These are phyloP conservation scores for Aspergillus bridgeri DNA, from an alignment of 495 filamentous ascomycete species.

Conservation along the genomic window DNA sequence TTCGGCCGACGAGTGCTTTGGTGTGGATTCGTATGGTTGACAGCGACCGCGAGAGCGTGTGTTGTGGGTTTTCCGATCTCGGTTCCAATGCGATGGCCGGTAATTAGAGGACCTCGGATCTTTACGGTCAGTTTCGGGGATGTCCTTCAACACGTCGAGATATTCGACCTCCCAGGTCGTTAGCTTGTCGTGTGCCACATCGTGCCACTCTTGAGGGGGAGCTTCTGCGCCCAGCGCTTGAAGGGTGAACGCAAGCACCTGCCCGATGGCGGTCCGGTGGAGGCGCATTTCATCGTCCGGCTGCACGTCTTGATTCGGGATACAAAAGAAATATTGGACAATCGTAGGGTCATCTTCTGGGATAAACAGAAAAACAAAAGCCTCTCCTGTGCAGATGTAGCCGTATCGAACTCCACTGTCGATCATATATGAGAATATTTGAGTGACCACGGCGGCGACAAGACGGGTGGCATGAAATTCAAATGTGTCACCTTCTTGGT, in stretches of 20 bases:
- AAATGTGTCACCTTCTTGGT: constrained; percentile 27
- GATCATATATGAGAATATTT: constrained; percentile 50
- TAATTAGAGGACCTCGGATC: constrained; percentile 24
- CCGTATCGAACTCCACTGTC: constrained; percentile 36
- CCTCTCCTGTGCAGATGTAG: constrained; percentile 44
- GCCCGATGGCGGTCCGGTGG: constrained; percentile 40
- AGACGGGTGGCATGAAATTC: constrained; percentile 32
- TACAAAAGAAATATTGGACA: constrained; percentile 27
- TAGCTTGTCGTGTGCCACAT: constrained; percentile 24
- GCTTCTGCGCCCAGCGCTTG: constrained; percentile 32
- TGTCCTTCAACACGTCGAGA: constrained; percentile 23
- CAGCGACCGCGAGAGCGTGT: constrained; percentile 25
- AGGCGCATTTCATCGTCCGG: constrained; percentile 24
- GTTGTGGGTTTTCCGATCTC: constrained; percentile 23
- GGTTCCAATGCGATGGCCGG: constrained; percentile 27
- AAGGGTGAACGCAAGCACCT: constrained; percentile 48
- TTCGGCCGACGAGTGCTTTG: constrained; percentile 20
- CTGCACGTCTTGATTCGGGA: constrained; percentile 30
- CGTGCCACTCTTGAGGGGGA: constrained; percentile 37
- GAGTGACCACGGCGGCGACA: constrained; percentile 39
- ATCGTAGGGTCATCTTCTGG: constrained; percentile 33
- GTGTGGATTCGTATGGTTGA: constrained; percentile 48
- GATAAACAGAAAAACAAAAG: constrained; percentile 47
- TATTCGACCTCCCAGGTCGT: constrained; percentile 29
- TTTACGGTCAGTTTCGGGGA: constrained; percentile 26